Base-by-base conservation (phyloP, 2,329 filamentous ascomycete genomes). In the Emmonsiellopsis sp. region DNA sequence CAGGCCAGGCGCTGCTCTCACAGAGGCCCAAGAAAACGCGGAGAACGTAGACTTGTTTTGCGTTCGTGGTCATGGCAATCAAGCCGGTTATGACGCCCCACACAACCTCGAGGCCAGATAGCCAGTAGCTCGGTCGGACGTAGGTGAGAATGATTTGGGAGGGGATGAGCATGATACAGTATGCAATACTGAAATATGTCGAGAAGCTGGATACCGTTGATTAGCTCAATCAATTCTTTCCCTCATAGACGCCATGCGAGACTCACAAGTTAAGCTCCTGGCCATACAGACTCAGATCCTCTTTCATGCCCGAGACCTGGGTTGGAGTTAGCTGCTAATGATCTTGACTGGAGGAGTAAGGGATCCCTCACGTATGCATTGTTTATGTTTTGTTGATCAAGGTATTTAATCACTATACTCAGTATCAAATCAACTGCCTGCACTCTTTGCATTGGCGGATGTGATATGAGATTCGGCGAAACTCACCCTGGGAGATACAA, bases 71-170 rank as follows among this genome's bases (percentile, higher is more conserved):
- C 57, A 62, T 61, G 3, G 65, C 65, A 40, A 66, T 58, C 2
- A 64, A 52, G 0, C 62, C 63, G 2, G 64, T 66, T 14, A 67
- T 51, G n/a, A 66, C 51, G 27, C 62, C 63, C 65, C 64, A 66
- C 10, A 56, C 37, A 2, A 67, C 55, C 42, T 66, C 65, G n/a
- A 65, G 47, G 0, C 58, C 60, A 0, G 64, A 60, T 1, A 67
- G 56, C 63, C 63, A 67, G 45, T 53, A 62, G 39, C 68, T 58
- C 53, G 66, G 55, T 56, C 66, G 40, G 17, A 42, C 40, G 17
- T 42, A 42, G 11, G 40, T 42, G 13, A 42, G 17, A 14, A 42
- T 42, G 40, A 42, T 14, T 42, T 42, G 40, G 14, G 40, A 42
- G 14, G 40, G 40, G n/a, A 42, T 42, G 40, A 42, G 40, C 7